Evolutionary conservation across 768 basidiomycete genomes (phyloP), one percentile per base, ranked within the genome.

Genomic region (Cyclocybe cylindracea): DNA sequence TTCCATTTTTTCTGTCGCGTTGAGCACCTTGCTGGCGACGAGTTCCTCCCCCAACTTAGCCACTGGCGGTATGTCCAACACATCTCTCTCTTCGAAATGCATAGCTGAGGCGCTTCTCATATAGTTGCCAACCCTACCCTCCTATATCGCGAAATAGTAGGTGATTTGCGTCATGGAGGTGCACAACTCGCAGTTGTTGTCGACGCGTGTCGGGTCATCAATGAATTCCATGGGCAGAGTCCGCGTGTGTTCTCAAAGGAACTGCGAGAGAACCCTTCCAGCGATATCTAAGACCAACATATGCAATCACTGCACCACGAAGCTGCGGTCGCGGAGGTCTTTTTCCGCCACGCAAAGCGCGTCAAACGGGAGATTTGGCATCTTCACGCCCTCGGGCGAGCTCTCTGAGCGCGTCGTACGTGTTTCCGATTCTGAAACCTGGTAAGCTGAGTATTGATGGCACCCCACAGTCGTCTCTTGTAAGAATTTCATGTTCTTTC

Each of bases 161-260:
- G 29, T 9, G 36, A 37, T 44, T 44, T 51, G 38, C 42, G 38
- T 39, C n/a, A 56, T 56, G 55, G 55, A 56, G 36, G 38, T 56
- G 18, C 5, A 43, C 40, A n/a, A n/a, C 7, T 5, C 41, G 18
- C 41, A 16, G 11, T 11, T 43, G 13, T 29, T 10, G 29, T 29
- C 53, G 11, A 24, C 51, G 5, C 24, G 24, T 24, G 24, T 24
- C 24, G 24, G 46, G 3, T 35, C 51, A 10, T 6, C 50, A 18
- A 16, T 24, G 31, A 55, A 52, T 19, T 33, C 10, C 5, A 31
- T 11, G 10, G 35, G 31, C 4, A 9, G n/a, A 13, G 37, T 45
- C 39, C 35, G 35, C 29, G 13, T 41, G n/a, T 61, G 56, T 37
- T 57, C 56, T 6, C 46, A 55, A 37, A 48, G 34, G 16, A 24